Evolutionary conservation across 495 filamentous ascomycete species (phyloP), one percentile per base, ranked within the genome.

Genomic region (Evernia prunastri): DNA sequence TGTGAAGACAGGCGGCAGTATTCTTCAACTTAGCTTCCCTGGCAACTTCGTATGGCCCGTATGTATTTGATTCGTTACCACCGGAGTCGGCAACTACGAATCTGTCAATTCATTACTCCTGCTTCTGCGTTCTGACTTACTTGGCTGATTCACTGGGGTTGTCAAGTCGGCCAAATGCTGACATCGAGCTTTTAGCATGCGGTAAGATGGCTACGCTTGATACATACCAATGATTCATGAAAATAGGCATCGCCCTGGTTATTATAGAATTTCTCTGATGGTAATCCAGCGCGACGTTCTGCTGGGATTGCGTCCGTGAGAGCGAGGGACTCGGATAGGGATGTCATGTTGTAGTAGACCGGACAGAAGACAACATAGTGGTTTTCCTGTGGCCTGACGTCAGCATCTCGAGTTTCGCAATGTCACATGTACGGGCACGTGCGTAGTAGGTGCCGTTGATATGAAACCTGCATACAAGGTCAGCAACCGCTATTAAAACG

Each of bases 151-250:
- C 20, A 40, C 23, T 0, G 33, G 7, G 23, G 56, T 59, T 1
- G 56, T 59, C 56, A 59, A 25, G 25, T 59, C n/a, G 2, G 56
- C 56, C 9, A 59, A 42, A 59, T 59, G 56, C 56, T 59, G 20
- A 31, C 1, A 27, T 0, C 25, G 3, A 1, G 15, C 5, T 31
- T 37, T 59, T 3, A 37, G 39, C n/a, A 33, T 12, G 36, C 17
- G 3, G 5, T 40, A 25, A 11, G 11, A 15, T 29, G 2, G 3
- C 31, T n/a, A 8, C 6, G 9, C n/a, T 39, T 0, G 9, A n/a
- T 6, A 39, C 39, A 8, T 10, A 59, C 56, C 56, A 59, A 11
- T 12, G 56, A 59, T 12, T 59, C 56, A 27, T 59, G 56, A 31
- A 59, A 59, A 59, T 59, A 59, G n/a, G 20, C 3, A 1, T 18